A percentile compares a stretch with the other conserved stretches of the same genome.
Evolutionary conservation across 352 stramenopile species (phyloP).

Genomic region (Pythium aquatile): DNA sequence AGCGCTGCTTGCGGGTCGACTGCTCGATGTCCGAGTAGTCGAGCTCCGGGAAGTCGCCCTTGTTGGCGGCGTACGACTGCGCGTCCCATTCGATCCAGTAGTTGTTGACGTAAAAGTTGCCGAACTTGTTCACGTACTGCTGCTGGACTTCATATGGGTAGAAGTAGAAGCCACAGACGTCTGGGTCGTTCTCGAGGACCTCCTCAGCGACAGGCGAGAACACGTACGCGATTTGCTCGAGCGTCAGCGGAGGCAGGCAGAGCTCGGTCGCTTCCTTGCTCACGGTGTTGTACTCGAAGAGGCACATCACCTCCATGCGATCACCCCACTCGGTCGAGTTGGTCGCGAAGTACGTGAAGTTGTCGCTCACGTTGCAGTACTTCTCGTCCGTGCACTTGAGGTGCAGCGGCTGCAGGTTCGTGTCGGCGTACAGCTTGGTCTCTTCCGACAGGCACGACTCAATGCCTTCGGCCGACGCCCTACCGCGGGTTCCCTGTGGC

Average conservation of each 20-base stretch:
- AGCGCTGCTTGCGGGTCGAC: conserved; percentile 64
- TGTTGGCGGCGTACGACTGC: conserved; percentile 67
- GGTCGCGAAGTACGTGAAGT: conserved; percentile 60
- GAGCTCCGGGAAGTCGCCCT: conserved; percentile 39
- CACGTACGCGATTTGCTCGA: conserved; percentile 58
- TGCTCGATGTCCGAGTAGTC: conserved; percentile 61
- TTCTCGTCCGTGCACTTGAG: conserved; percentile 50
- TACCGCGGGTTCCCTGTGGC: conserved; percentile 26
- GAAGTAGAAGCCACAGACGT: conserved; percentile 74
- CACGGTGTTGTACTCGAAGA: conserved; percentile 61
- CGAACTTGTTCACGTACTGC: conserved; percentile 53
- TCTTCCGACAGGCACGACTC: conserved; percentile 56
- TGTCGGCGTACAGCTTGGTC: conserved; percentile 54
- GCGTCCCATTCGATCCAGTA: conserved; percentile 65
- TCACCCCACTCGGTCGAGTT: conserved; percentile 62
- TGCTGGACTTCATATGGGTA: conserved; percentile 69
- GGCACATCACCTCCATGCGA: conserved; percentile 67
- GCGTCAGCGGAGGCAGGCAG: conserved; percentile 57
- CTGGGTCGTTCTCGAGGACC: conserved; percentile 52
- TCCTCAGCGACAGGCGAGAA: conserved; percentile 53
- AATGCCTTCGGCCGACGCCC: conserved; percentile 32
- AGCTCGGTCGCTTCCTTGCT: conserved; percentile 51
- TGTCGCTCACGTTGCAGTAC: conserved; percentile 35
- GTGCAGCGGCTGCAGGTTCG: conserved; percentile 60
- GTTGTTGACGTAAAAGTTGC: conserved; percentile 72